Percentiles rank a stretch among this genome's conserved stretches.
Conservation (phyloP, 192 early-diverging fungal species). For the Backusella tarrabulga region DNA sequence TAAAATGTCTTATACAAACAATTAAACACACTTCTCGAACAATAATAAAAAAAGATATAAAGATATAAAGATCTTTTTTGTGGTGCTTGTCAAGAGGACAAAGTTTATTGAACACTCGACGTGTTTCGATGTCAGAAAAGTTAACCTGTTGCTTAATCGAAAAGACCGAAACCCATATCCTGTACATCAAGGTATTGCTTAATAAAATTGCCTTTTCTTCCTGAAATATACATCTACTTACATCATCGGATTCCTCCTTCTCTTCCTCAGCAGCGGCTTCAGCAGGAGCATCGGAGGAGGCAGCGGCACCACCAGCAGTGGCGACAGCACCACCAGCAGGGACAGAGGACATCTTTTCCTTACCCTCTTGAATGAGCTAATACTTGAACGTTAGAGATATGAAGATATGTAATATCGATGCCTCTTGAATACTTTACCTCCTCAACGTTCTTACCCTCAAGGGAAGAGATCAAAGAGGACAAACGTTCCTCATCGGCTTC, state of each 20-base stretch:
- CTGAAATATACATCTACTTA: slow-evolving; percentile 17
- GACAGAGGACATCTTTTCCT: slow-evolving; percentile 90
- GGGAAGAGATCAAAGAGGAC: slow-evolving; percentile 72
- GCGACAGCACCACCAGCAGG: slow-evolving; percentile 88
- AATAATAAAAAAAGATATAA: background rate
- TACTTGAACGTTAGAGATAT: background rate
- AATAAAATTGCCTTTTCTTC: background rate
- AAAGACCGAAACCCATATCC: slow-evolving; percentile 96
- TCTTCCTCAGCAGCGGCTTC: slow-evolving; percentile 86
- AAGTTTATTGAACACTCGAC: slow-evolving; percentile 19
- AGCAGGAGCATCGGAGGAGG: slow-evolving; percentile 27
- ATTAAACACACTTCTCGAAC: background rate
- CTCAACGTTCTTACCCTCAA: slow-evolving; percentile 87
- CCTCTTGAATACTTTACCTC: slow-evolving; percentile 52
- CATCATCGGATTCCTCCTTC: slow-evolving; percentile 88
- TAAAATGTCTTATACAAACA: background rate
- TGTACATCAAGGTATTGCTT: slow-evolving; percentile 12
- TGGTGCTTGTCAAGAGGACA: slow-evolving; percentile 7
- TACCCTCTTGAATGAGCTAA: slow-evolving; percentile 89
- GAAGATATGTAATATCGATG: background rate
- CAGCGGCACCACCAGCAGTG: slow-evolving; percentile 60
- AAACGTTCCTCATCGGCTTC: slow-evolving; percentile 86
- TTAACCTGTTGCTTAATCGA: slow-evolving; percentile 72
- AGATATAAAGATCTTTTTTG: background rate
- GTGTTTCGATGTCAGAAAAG: background rate